These are phyloP conservation scores for Pseudocercospora musae DNA, from an alignment of 2,329 filamentous ascomycete species.

Conservation along the genomic window DNA sequence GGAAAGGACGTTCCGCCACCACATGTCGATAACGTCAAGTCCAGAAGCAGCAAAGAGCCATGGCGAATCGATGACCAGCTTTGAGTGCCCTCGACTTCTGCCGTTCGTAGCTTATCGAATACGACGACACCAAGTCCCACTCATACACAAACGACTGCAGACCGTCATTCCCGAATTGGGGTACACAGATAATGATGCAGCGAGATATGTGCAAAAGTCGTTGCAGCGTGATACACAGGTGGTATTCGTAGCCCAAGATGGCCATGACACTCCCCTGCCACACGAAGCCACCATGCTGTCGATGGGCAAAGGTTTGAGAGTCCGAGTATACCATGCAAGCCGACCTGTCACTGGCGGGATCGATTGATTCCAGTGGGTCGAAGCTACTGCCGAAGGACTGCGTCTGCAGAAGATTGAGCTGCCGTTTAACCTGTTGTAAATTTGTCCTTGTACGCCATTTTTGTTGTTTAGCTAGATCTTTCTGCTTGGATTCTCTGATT, in stretches of 20 bases:
- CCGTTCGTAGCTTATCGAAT: conserved; percentile 9
- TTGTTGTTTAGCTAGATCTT: too few species aligned
- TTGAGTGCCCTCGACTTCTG: background rate
- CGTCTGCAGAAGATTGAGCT: conserved; percentile 13
- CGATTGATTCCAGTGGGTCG: conserved; percentile 9
- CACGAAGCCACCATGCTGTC: conserved; percentile 12
- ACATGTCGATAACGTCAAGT: background rate
- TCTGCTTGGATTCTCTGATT: too few species aligned
- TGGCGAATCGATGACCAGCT: conserved; percentile 1
- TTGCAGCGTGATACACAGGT: conserved; percentile 10
- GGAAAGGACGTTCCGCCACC: background rate
- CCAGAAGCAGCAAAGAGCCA: background rate
- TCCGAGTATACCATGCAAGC: conserved; percentile 9
- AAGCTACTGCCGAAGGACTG: conserved; percentile 4
- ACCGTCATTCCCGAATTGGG: conserved; percentile 3
- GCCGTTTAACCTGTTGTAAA: too few species aligned
- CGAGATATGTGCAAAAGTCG: conserved; percentile 7
- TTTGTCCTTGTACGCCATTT: too few species aligned
- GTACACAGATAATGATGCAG: conserved; percentile 4
- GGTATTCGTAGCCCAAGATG: conserved; percentile 9
- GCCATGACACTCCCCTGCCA: conserved; percentile 5
- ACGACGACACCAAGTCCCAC: conserved; percentile 6
- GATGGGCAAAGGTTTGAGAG: conserved; percentile 6
- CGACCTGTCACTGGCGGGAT: background rate
- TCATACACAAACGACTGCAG: conserved; percentile 10